Evolutionary conservation across 2,329 filamentous ascomycete species (phyloP).

Genomic region (Huntiella bhutanensis): DNA sequence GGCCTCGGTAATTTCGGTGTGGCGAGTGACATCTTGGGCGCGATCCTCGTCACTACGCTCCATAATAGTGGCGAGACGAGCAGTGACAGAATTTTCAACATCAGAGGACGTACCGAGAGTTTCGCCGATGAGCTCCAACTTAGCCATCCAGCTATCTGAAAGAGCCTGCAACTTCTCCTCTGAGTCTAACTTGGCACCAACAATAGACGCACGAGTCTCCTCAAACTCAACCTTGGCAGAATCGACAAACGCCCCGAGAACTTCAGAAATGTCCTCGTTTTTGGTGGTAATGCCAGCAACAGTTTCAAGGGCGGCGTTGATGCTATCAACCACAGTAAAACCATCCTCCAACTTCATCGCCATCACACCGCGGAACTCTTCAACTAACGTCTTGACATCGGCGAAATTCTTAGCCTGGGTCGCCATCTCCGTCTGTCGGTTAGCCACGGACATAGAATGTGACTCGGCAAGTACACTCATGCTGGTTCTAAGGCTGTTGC

Average conservation of each 20-base stretch:
- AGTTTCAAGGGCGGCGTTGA: slow-evolving; percentile 22
- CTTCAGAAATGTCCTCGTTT: slow-evolving; percentile 38
- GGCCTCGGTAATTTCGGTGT: slow-evolving; percentile 55
- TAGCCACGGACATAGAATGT: slow-evolving; percentile 61
- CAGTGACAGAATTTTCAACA: slow-evolving; percentile 56
- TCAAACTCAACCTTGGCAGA: slow-evolving; percentile 75
- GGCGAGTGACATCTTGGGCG: slow-evolving; percentile 54
- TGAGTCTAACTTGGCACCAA: slow-evolving; percentile 62
- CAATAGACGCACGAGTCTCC: slow-evolving; percentile 60
- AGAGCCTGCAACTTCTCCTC: slow-evolving; percentile 55
- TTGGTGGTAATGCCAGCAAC: slow-evolving; percentile 26
- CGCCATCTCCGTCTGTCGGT: slow-evolving; percentile 67
- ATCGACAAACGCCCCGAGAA: slow-evolving; percentile 52
- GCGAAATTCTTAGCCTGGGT: slow-evolving; percentile 59
- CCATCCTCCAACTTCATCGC: slow-evolving; percentile 62
- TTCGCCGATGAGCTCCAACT: slow-evolving; percentile 29
- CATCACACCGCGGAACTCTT: slow-evolving; percentile 59
- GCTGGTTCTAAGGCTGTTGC: slow-evolving; percentile 11
- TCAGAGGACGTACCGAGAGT: slow-evolving; percentile 73
- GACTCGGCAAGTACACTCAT: slow-evolving; percentile 40
- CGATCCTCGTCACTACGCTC: slow-evolving; percentile 58
- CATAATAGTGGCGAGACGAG: slow-evolving; percentile 43
- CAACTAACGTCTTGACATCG: slow-evolving; percentile 59
- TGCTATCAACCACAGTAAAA: slow-evolving; percentile 48
- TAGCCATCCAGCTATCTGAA: slow-evolving; percentile 32